Percentiles rank a stretch among this genome's conserved stretches.
phyloP scores from a whole-genome alignment of 805 yeast genomes.

The Novakomyces olei region DNA sequence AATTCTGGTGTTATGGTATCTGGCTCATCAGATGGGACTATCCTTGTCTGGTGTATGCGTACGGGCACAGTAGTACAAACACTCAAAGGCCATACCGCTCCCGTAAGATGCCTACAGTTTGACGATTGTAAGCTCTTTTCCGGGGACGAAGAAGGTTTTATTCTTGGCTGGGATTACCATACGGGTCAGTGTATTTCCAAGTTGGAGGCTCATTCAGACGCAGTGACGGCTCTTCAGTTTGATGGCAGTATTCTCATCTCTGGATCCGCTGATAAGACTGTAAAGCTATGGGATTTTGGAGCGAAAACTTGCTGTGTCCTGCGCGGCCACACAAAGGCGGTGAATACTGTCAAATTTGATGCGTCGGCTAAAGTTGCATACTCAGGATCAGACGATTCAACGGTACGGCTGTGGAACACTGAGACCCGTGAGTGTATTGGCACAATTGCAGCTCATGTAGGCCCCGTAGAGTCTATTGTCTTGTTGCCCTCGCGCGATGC shows the following conservation, averaged over 20 bases:
- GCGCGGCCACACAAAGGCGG: conserved; percentile 85
- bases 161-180: conserved; percentile 87
- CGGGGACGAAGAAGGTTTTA: conserved; percentile 76
- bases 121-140: conserved; percentile 79
- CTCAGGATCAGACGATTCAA: conserved; percentile 78
- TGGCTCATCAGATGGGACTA: conserved; percentile 77
- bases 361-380: conserved; percentile 55
- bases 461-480: conserved; percentile 80
- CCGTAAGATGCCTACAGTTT: conserved; percentile 64
- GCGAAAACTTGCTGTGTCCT: conserved; percentile 78
- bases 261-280: conserved; percentile 80
- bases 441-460: conserved; percentile 72
- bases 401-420: conserved; percentile 88
- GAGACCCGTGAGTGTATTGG: conserved; percentile 55
- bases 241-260: conserved; percentile 63
- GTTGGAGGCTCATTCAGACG: conserved; percentile 75
- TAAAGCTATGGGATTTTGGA: conserved; percentile 92
- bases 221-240: conserved; percentile 69
- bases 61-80: conserved; percentile 57
- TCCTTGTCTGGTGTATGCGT: conserved; percentile 79
- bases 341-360: conserved; percentile 73
- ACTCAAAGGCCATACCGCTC: conserved; percentile 72
- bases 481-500: conserved; percentile 54
- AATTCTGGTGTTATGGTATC: conserved; percentile 61
- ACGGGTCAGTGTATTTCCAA: conserved; percentile 90